Evolutionary conservation across 2,329 filamentous ascomycete genomes (phyloP), one percentile per base, ranked within the genome.

Genomic region (Sarocladiaceae sp.): DNA sequence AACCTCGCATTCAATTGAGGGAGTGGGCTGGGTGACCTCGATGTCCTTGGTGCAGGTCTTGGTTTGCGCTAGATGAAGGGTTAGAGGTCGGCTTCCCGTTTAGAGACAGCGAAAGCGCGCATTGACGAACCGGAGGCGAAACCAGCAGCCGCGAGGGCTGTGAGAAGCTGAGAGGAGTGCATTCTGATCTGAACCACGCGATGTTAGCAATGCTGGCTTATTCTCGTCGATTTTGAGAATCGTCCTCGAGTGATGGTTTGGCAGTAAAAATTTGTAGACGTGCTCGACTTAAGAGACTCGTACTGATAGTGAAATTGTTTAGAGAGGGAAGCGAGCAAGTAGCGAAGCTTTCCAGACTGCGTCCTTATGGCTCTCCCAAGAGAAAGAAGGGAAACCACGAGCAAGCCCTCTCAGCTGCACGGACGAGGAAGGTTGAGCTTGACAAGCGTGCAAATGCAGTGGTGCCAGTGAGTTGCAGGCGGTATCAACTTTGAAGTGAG

Each of bases 1-100:
- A 52, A 80, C 87, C n/a, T 71, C 66, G 80, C 92, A 96, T 57
- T 78, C 68, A 55, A 93, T 72, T 47, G 66, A 67, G 17, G 76
- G 77, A 53, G 80, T 83, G 64, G 88, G 79, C 60, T 82, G 80
- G 52, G 75, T 79, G 70, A 79, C 84, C 68, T 78, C 77, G 73
- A 90, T 77, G 59, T 80, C 84, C 56, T 72, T 70, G 17, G 73
- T 73, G 50, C 68, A 70, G 40, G 62, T 64, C 53, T 68, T 58
- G 58, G 71, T 70, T 54, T 26, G 15, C 15, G 20, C 12, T 1
- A n/a, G 28, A 39, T 53, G 12, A 35, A 37, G 5, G 12, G n/a
- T 20, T 50, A 29, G 23, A n/a, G 26, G 13, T 37, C 26, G 15
- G 26, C 20, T 22, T 20, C 7, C 18, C 4, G n/a, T n/a, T n/a